Evolutionary conservation across 2,329 filamentous ascomycete species (phyloP).

Genomic region (Aspergillus ochraceoroseus): DNA sequence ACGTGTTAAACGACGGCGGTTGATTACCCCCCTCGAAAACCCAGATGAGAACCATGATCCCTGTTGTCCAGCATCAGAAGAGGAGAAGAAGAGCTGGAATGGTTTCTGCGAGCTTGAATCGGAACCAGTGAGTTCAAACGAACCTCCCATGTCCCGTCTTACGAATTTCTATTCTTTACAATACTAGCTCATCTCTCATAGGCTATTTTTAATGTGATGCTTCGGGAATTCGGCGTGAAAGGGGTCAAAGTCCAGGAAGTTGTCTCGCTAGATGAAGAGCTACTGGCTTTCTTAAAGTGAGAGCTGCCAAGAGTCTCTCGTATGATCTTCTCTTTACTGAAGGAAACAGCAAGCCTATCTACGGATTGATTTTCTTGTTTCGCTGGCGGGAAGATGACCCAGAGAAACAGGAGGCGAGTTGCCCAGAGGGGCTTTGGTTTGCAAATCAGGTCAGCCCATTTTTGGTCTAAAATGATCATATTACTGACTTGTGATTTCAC

Average conservation of each 20-base stretch:
- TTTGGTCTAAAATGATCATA: neutral
- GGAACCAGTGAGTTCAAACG: constrained; percentile 61
- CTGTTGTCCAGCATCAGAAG: constrained; percentile 29
- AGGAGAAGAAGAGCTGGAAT: constrained; percentile 44
- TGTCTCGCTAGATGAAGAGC: constrained; percentile 63
- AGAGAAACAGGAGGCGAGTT: constrained; percentile 50
- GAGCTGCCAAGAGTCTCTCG: constrained; percentile 20
- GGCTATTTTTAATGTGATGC: constrained; percentile 81
- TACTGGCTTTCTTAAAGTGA: constrained; percentile 60
- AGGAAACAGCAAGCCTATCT: constrained; percentile 59
- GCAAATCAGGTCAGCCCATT: constrained; percentile 68
- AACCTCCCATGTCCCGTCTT: neutral
- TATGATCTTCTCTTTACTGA: constrained; percentile 4
- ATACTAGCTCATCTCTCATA: constrained; percentile 32
- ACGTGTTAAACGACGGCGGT: constrained; percentile 29
- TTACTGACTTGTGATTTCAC: constrained; percentile 5
- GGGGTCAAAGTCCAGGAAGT: constrained; percentile 73
- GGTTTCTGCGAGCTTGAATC: constrained; percentile 71
- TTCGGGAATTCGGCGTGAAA: constrained; percentile 70
- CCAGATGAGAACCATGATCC: constrained; percentile 20
- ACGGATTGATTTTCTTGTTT: constrained; percentile 86
- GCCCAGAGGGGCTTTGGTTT: constrained; percentile 74
- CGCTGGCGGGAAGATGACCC: constrained; percentile 60
- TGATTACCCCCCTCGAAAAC: constrained; percentile 22
- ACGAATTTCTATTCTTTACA: neutral